Base-by-base conservation (phyloP, 805 yeast species). In the Jamesozyma rosinii region DNA sequence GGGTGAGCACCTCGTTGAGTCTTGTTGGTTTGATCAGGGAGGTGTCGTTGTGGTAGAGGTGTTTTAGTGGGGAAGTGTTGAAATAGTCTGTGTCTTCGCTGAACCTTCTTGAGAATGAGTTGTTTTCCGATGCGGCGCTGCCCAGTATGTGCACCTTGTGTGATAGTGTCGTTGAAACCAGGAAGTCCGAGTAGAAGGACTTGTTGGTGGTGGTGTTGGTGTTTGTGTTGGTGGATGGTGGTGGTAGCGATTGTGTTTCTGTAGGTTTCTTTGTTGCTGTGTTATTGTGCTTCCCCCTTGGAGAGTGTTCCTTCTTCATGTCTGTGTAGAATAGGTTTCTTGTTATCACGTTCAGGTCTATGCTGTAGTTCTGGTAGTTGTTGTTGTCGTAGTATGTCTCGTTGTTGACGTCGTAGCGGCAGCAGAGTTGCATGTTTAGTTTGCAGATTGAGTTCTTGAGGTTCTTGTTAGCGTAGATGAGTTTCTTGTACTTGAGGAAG, bases 371-470 rank as follows among this genome's bases (percentile, higher is more conserved):
- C n/a, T 59, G 48, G 43, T 59, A 57, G 38, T 60, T 57, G 40
- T 63, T 63, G 44, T 63, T 63, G 44, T 63, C 67, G 45, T 63
- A 63, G 42, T 54, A 63, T 1, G 64, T 60, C 40, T 58, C 61
- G 34, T 54, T 51, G 38, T 57, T 56, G 4, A 59, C 64, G 43
- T 59, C 57, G 43, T 62, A 62, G 5, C 61, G 49, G 38, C 64
- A 61, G 43, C 67, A 63, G 24, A 63, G 42, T 32, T 59, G 54
- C 20, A 59, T 47, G 8, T 45, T 48, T 26, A 59, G 39, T 2
- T 53, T 51, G 20, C 45, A 46, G 13, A 32, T 14, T 5, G 47
- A 38, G 6, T 20, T 21, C 8, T 27, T 31, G 4, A n/a, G 29
- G 15, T 38, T 11, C 3, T 22, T n/a, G 19, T 45, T 38, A 10